Percentiles rank a stretch among this genome's conserved stretches.
Evolutionary conservation across 1,139 yeast genomes (phyloP).

Genomic region (Nakaseomyces nivariensis): DNA sequence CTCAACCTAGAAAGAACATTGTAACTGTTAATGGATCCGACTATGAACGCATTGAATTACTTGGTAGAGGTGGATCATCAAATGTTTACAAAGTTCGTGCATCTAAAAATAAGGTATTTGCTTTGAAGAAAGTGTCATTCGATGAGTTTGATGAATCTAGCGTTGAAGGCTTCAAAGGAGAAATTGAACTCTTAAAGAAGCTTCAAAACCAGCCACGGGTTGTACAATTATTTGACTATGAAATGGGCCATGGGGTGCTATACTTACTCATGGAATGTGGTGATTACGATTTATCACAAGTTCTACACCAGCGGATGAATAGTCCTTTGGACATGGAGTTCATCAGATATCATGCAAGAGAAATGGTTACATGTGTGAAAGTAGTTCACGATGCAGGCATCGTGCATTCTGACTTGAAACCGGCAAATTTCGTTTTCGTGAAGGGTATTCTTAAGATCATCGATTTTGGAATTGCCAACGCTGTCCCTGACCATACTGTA

Average conservation of each 20-base stretch:
- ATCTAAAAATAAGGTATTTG: conserved; percentile 49
- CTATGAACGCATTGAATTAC: conserved; percentile 65
- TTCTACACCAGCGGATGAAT: conserved; percentile 49
- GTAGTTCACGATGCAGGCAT: conserved; percentile 84
- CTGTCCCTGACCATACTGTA: conserved; percentile 86
- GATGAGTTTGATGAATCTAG: conserved; percentile 74
- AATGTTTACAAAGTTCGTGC: conserved; percentile 78
- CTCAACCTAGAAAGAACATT: conserved; percentile 16
- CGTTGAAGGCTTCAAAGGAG: conserved; percentile 76
- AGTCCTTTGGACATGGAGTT: conserved; percentile 61
- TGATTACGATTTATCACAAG: conserved; percentile 81
- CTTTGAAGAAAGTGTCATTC: conserved; percentile 72
- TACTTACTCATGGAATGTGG: conserved; percentile 92
- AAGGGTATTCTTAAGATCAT: conserved; percentile 77
- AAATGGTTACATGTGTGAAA: conserved; percentile 70
- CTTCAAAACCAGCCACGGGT: conserved; percentile 61
- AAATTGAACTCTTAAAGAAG: conserved; percentile 61
- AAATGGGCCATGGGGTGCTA: conserved; percentile 53
- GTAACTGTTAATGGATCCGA: conserved; percentile 45
- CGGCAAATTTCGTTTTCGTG: conserved; percentile 87
- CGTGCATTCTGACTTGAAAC: conserved; percentile 91
- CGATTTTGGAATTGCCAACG: conserved; percentile 94
- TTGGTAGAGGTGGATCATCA: conserved; percentile 92
- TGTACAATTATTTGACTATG: conserved; percentile 67
- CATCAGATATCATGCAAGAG: conserved; percentile 72